Percentiles rank a stretch among this genome's conserved stretches.
Conservation (phyloP, 179 eudicot genomes). For the Drosera spatulata region DNA sequence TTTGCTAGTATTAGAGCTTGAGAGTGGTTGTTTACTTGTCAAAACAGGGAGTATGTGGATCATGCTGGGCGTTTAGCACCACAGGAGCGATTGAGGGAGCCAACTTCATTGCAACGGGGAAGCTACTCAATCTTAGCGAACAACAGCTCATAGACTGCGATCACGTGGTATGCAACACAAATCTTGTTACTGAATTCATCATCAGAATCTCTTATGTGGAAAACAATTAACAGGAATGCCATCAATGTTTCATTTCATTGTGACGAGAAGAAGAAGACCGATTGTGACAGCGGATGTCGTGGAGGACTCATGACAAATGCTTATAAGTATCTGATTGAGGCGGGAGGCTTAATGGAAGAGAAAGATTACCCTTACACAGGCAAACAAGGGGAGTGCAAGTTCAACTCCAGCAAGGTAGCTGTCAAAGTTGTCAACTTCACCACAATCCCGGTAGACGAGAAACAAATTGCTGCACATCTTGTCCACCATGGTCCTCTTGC, state of each 20-base stretch:
- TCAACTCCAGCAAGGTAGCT: slow-evolving; percentile 35
- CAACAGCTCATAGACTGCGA: slow-evolving; percentile 97
- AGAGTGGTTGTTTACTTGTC: background rate
- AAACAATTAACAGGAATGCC: no score
- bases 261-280: slow-evolving; percentile 32
- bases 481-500: slow-evolving; percentile 86
- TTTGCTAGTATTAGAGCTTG: no score
- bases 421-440: slow-evolving; percentile 58
- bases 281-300: slow-evolving; percentile 59
- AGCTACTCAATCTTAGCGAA: slow-evolving; percentile 81
- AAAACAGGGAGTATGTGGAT: slow-evolving; percentile 71
- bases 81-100: slow-evolving; percentile 92
- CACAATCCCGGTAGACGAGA: slow-evolving; percentile 55
- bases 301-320: slow-evolving; percentile 98
- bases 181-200: no score
- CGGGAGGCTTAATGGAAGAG: slow-evolving; percentile 80
- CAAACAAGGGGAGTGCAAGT: slow-evolving; percentile 58
- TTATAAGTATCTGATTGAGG: slow-evolving; percentile 59
- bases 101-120: slow-evolving; percentile 75
- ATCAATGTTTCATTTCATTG: slow-evolving; percentile 28
- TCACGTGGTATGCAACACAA: slow-evolving; percentile 28
- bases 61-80: slow-evolving; percentile 98
- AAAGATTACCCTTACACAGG: slow-evolving; percentile 67
- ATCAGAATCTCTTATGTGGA: no score
- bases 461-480: slow-evolving; percentile 72